Evolutionary conservation across 108 stramenopile genomes (phyloP), one percentile per base, ranked within the genome.

Genomic region (Fragilariopsis cylindrus): DNA sequence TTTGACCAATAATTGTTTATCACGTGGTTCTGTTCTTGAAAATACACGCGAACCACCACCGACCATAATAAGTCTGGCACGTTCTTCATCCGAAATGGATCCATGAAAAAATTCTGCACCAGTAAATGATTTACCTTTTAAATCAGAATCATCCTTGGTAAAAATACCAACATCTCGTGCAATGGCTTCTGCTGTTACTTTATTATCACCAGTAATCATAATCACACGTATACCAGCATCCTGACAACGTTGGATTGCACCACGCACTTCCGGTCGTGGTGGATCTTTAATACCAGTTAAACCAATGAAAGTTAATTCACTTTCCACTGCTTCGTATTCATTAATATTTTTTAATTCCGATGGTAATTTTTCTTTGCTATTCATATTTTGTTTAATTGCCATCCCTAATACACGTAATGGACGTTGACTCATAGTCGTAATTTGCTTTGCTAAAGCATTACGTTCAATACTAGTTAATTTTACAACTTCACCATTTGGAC

Each of bases 151-250:
- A 0, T 19, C 21, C 3, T 68, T 15, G 0, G 12, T n/a, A 18
- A 52, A 48, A n/a, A 68, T 48, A 48, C 67, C 67, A 9, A 68
- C 67, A 7, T 68, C 49, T 13, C 49, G 67, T 3, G 67, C 90
- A 62, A 91, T 91, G 39, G 90, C 90, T 40, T 85, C 80, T 44
- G 90, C 90, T 57, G 76, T 94, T 3, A 76, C 94, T 72, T 96
- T 88, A 84, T 96, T 92, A 69, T 99, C 98, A 41, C 98, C 98
- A 39, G 98, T 99, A 75, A 99, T 97, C 98, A 99, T 99, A 66
- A 89, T 90, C 69, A 97, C 95, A 60, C 96, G 90, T 44, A 97
- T 90, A 54, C 96, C 95, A 58, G 95, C 94, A 49, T 81, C 65
- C 72, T 97, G 93, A 52, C 96, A 95, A 64, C 79, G 82, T n/a